Evolutionary conservation across 164 flowering plant genomes (phyloP).

Genomic region (Liriodendron chinense): DNA sequence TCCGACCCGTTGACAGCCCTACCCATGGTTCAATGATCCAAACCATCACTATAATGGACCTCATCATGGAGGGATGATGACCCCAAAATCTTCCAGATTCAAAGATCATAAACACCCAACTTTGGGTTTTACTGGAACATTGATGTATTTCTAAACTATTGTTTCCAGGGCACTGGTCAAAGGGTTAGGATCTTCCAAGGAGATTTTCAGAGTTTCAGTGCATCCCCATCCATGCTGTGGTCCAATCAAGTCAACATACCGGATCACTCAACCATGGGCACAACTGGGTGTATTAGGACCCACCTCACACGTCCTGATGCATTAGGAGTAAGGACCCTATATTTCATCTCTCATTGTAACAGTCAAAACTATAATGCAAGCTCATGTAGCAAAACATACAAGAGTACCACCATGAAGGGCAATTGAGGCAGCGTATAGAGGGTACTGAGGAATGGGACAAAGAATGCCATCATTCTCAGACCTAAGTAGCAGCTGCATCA

Average conservation of each 20-base stretch:
- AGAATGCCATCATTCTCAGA: constrained; percentile 91
- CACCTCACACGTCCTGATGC: neutral
- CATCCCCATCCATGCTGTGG: neutral
- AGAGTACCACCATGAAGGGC: constrained; percentile 96
- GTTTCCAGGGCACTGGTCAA: neutral
- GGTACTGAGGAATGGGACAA: constrained; percentile 98
- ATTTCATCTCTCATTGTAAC: neutral
- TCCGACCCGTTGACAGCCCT: too few relatives aligned
- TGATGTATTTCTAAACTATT: neutral
- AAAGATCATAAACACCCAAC: neutral
- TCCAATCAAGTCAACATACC: neutral
- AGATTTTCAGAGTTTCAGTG: neutral
- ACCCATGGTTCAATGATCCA: neutral
- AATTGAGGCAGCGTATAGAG: constrained; percentile 97
- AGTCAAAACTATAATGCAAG: neutral
- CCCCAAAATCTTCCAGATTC: neutral
- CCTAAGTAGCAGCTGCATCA: constrained; percentile 89
- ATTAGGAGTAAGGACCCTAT: neutral
- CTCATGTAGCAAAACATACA: constrained; percentile 40
- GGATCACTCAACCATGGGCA: neutral
- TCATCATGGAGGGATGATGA: neutral
- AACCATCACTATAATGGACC: neutral
- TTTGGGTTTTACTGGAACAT: neutral
- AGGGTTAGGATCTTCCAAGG: neutral
- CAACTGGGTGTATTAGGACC: neutral